phyloP scores from a whole-genome alignment of 75 land plant genomes.

The Pseudotsuga menziesii region DNA sequence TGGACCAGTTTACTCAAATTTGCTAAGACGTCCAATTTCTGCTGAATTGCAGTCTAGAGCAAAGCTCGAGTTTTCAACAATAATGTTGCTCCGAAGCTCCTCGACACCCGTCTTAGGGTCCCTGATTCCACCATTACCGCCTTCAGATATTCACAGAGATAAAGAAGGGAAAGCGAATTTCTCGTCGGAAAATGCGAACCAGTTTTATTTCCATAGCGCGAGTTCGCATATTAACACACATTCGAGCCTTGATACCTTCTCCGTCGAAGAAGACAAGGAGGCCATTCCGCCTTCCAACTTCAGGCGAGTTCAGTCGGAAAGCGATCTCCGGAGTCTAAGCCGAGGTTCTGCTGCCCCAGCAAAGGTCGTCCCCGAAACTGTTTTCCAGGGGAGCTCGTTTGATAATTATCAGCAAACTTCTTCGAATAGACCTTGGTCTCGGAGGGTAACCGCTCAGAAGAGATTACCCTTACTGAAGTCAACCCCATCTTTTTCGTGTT shows the following conservation, averaged over 20 bases:
- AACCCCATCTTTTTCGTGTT: not conserved
- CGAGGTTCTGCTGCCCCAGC: not conserved
- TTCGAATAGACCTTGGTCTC: conserved; percentile 1
- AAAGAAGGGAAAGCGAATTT: not conserved
- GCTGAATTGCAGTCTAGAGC: too few relatives aligned
- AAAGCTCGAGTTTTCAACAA: too few relatives aligned
- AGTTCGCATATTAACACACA: not conserved
- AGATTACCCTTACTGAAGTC: not conserved
- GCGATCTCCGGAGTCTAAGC: conserved; percentile 21
- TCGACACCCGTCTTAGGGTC: conserved; percentile 42
- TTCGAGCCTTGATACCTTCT: conserved; percentile 14
- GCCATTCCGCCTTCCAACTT: conserved; percentile 2
- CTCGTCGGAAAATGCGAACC: conserved; percentile 9
- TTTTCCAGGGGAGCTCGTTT: not conserved
- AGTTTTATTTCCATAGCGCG: conserved; percentile 12
- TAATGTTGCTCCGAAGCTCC: conserved; percentile 46
- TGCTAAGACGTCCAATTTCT: too few relatives aligned
- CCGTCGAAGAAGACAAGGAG: not conserved
- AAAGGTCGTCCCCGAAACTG: not conserved
- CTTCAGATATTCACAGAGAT: not conserved
- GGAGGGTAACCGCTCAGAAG: not conserved
- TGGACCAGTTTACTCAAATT: too few relatives aligned
- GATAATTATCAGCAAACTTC: not conserved
- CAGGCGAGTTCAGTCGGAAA: conserved; percentile 32
- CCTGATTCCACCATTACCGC: conserved; percentile 15